Conservation (phyloP, 1,139 yeast species). For the Lodderomyces beijingensis region DNA sequence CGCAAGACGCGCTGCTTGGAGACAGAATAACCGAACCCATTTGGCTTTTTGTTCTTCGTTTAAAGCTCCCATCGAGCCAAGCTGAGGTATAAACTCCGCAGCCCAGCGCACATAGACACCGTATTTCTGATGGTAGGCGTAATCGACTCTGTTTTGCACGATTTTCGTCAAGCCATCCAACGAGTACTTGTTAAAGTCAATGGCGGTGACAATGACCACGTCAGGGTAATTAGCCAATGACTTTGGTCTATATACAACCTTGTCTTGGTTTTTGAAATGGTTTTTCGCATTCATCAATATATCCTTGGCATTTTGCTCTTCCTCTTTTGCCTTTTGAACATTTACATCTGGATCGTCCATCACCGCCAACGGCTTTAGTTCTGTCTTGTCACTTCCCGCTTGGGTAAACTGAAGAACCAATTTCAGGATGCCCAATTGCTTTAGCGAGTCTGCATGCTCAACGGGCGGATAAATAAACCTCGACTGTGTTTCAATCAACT, state of each 20-base stretch:
- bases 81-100: constrained; percentile 68
- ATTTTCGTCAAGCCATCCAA: constrained; percentile 56
- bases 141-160: constrained; percentile 77
- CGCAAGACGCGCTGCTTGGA: constrained; percentile 82
- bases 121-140: constrained; percentile 68
- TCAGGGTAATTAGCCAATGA: constrained; percentile 48
- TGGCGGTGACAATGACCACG: constrained; percentile 72
- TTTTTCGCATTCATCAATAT: constrained; percentile 47
- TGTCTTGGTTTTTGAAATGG: constrained; percentile 62
- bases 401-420: constrained; percentile 44
- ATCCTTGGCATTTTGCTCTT: constrained; percentile 34
- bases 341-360: constrained; percentile 45
- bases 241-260: constrained; percentile 48
- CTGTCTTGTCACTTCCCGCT: constrained; percentile 31
- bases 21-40: constrained; percentile 57
- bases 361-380: constrained; percentile 34
- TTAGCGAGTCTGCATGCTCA: constrained; percentile 59
- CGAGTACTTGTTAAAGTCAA: constrained; percentile 71
- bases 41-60: constrained; percentile 33
- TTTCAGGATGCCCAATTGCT: constrained; percentile 49
- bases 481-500: constrained; percentile 41
- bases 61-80: constrained; percentile 41
- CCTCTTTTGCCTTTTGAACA: constrained; percentile 34
- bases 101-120: constrained; percentile 80
- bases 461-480: constrained; percentile 62